Percentiles rank a stretch among this genome's conserved stretches.
These are phyloP conservation scores for Lunasporangiospora selenospora DNA, from an alignment of 192 early-diverging fungal species.

Conservation along the genomic window DNA sequence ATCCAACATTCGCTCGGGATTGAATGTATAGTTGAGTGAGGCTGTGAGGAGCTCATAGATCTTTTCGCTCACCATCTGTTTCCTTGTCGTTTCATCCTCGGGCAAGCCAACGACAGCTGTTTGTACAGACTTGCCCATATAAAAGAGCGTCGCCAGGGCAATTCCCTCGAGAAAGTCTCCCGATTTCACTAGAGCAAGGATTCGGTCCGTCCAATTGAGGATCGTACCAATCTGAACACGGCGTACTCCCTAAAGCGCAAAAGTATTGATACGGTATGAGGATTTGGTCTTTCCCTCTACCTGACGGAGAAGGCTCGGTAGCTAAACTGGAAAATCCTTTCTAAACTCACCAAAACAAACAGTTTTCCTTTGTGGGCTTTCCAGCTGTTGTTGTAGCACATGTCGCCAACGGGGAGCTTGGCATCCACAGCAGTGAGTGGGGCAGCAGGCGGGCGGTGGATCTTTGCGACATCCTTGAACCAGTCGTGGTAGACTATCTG, in stretches of 20 bases:
- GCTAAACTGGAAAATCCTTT: too few species aligned
- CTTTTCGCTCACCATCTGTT: constrained; percentile 59
- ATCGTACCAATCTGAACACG: constrained; percentile 61
- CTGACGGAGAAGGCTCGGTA: neutral
- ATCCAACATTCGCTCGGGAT: constrained; percentile 50
- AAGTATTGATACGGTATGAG: too few species aligned
- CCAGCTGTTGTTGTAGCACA: constrained; percentile 63
- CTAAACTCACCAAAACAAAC: constrained; percentile 61
- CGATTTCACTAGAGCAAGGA: constrained; percentile 59
- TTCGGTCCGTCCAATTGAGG: constrained; percentile 64
- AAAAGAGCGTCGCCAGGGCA: constrained; percentile 61
- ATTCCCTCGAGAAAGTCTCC: constrained; percentile 66
- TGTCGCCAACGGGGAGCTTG: constrained; percentile 33
- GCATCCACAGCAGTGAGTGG: constrained; percentile 4
- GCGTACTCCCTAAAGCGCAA: constrained; percentile 54
- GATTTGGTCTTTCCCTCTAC: neutral
- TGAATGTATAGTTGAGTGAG: constrained; percentile 64
- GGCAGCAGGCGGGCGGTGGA: constrained; percentile 7
- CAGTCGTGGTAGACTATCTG: constrained; percentile 66
- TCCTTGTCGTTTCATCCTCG: constrained; percentile 58
- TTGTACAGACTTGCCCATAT: constrained; percentile 61
- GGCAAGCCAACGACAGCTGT: constrained; percentile 64
- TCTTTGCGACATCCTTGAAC: constrained; percentile 53
- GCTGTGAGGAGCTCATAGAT: constrained; percentile 59
- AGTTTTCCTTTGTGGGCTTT: constrained; percentile 62